These are phyloP conservation scores for Tylopilus plumbeoviolaceoides DNA, from an alignment of 768 basidiomycete species.

Conservation along the genomic window DNA sequence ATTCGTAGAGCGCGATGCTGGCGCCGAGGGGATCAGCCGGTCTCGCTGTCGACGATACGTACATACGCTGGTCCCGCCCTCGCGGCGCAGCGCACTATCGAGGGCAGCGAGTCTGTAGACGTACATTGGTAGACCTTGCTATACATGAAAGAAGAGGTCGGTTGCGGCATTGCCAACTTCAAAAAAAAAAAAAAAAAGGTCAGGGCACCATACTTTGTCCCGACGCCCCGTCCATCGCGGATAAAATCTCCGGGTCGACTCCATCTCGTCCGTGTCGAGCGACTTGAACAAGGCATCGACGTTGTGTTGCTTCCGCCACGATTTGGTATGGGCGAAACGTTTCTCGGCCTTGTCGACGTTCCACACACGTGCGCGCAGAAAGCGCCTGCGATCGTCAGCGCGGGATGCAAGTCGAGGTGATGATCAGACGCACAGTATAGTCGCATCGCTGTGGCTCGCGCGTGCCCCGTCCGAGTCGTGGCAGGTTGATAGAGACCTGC, in stretches of 20 bases:
- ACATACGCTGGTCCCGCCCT: constrained; percentile 73
- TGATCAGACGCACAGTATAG: constrained; percentile 51
- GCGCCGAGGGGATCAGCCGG: background rate
- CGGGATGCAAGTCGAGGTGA: background rate
- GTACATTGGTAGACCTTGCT: constrained; percentile 70
- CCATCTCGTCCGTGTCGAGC: constrained; percentile 58
- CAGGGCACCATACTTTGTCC: constrained; percentile 54
- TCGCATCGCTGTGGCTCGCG: constrained; percentile 62
- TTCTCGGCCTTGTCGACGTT: constrained; percentile 57
- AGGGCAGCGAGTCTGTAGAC: constrained; percentile 73
- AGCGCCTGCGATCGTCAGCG: constrained; percentile 48
- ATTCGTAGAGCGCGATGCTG: constrained; percentile 64
- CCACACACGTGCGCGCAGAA: constrained; percentile 75
- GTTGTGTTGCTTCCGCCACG: constrained; percentile 62
- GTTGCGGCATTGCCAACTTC: background rate
- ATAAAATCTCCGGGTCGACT: constrained; percentile 58
- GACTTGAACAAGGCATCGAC: constrained; percentile 60
- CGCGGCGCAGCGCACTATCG: constrained; percentile 47
- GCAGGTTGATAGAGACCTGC: constrained; percentile 50
- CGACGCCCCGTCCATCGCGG: constrained; percentile 79
- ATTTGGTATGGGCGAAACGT: constrained; percentile 64
- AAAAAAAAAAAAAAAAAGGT: background rate
- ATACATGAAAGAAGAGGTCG: background rate
- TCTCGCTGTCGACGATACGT: constrained; percentile 23
- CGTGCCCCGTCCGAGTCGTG: constrained; percentile 22